Evolutionary conservation across 768 basidiomycete genomes (phyloP).

Genomic region (Vishniacozyma victoriae): DNA sequence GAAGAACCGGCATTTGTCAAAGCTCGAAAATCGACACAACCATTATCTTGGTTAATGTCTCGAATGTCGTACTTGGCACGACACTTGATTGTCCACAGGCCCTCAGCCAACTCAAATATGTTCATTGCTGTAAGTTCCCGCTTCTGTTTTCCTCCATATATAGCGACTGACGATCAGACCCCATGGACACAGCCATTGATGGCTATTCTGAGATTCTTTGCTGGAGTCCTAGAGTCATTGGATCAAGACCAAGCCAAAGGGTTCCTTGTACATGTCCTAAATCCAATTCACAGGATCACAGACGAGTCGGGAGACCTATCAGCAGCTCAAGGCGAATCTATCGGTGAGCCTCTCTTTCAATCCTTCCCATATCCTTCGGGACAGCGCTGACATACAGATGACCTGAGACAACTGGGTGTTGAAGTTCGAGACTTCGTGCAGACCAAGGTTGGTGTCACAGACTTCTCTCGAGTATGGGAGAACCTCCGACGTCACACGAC

Average conservation of each 20-base stretch:
- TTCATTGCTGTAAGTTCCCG: not conserved
- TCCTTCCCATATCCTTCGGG: not conserved
- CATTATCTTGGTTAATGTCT: conserved; percentile 88
- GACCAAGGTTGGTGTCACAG: conserved; percentile 75
- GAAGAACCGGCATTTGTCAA: conserved; percentile 30
- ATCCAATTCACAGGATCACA: conserved; percentile 75
- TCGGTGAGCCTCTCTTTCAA: conserved; percentile 18
- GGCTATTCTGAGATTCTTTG: conserved; percentile 83
- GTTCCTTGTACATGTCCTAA: conserved; percentile 76
- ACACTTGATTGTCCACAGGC: conserved; percentile 37
- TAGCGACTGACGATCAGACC: conserved; percentile 49
- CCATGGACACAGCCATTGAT: conserved; percentile 80
- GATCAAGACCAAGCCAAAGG: conserved; percentile 56
- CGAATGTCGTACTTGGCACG: conserved; percentile 77
- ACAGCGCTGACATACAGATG: conserved; percentile 53
- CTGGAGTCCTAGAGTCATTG: conserved; percentile 76
- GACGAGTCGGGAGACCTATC: conserved; percentile 61
- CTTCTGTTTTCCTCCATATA: conserved; percentile 2
- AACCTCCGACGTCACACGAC: conserved; percentile 67
- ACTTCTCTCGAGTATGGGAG: conserved; percentile 73
- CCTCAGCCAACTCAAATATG: conserved; percentile 2
- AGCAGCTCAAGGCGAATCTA: conserved; percentile 14
- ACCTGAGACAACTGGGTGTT: conserved; percentile 68
- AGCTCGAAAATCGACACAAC: conserved; percentile 45
- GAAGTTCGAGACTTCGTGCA: conserved; percentile 87